Evolutionary conservation across 2,329 filamentous ascomycete genomes (phyloP).

Genomic region (Nemania diffusa): DNA sequence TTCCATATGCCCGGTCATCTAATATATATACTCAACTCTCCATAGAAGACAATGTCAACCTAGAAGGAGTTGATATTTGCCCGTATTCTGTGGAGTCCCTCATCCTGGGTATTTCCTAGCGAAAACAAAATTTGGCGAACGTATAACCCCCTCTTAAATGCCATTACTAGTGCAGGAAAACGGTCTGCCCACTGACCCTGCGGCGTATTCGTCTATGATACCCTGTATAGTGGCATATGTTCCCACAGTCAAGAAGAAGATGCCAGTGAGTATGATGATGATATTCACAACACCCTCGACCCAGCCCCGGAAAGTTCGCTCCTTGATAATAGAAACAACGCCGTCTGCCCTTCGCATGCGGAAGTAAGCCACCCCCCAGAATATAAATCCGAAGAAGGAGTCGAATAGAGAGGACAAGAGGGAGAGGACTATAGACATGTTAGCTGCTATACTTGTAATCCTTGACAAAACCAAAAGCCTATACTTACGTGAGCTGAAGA

Average conservation of each 20-base stretch:
- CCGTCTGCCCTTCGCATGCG: slow-evolving; percentile 77
- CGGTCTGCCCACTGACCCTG: slow-evolving; percentile 72
- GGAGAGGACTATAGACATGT: slow-evolving; percentile 61
- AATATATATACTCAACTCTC: slow-evolving; percentile 20
- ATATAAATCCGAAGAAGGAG: slow-evolving; percentile 95
- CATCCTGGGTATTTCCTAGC: slow-evolving; percentile 41
- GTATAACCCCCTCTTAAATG: slow-evolving; percentile 52
- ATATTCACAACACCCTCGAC: slow-evolving; percentile 74
- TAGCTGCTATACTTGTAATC: slow-evolving; percentile 6
- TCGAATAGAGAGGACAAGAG: slow-evolving; percentile 91
- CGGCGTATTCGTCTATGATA: slow-evolving; percentile 77
- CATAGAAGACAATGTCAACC: not conserved
- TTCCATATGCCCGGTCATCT: slow-evolving; percentile 13
- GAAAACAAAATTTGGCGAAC: slow-evolving; percentile 31
- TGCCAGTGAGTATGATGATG: slow-evolving; percentile 75
- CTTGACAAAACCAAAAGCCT: slow-evolving; percentile 14
- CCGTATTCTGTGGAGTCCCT: slow-evolving; percentile 23
- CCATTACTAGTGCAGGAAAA: slow-evolving; percentile 80
- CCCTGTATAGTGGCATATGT: slow-evolving; percentile 82
- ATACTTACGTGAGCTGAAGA: slow-evolving; percentile 78
- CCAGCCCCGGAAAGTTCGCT: slow-evolving; percentile 63
- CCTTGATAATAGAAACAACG: slow-evolving; percentile 62
- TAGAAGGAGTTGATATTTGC: not conserved
- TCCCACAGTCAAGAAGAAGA: slow-evolving; percentile 84
- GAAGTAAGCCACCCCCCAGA: slow-evolving; percentile 86